Conservation (phyloP, 176 grass and related monocot genomes). For the Chloris gayana region DNA sequence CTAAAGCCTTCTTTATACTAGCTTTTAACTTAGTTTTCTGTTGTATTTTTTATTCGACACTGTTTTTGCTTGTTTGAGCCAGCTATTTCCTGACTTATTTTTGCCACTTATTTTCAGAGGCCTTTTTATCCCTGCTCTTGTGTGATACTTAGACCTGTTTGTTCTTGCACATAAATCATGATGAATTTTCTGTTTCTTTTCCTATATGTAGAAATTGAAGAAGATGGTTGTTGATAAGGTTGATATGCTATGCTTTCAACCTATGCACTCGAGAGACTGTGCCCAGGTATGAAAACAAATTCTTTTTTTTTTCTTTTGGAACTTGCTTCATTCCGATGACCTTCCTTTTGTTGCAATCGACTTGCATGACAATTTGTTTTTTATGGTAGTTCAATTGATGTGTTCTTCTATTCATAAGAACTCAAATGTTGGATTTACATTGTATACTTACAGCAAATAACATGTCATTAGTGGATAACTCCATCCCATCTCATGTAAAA, state of each 20-base stretch:
- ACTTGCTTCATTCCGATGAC: background rate
- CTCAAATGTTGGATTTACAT: background rate
- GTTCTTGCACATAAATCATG: background rate
- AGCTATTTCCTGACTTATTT: background rate
- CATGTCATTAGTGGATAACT: background rate
- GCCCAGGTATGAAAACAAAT: conserved; percentile 57
- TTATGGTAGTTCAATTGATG: no score
- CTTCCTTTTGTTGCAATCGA: background rate
- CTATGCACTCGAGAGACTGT: conserved; percentile 85
- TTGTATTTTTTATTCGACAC: background rate
- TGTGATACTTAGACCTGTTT: background rate
- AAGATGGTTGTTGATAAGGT: conserved; percentile 74
- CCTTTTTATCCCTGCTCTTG: background rate
- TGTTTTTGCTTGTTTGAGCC: conserved; percentile 11
- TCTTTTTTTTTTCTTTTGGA: conserved; percentile 3
- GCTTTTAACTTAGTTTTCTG: background rate
- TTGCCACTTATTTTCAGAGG: conserved; percentile 1
- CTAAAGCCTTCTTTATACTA: background rate
- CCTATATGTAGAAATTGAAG: conserved; percentile 69
- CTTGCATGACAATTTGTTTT: background rate
- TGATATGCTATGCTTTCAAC: conserved; percentile 80
- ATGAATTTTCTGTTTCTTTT: conserved; percentile 26
- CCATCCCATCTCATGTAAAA: background rate
- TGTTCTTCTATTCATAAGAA: background rate
- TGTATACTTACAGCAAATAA: background rate